These are phyloP conservation scores for Aquilaria agallochum DNA, from an alignment of 441 rosid genomes.

Conservation along the genomic window DNA sequence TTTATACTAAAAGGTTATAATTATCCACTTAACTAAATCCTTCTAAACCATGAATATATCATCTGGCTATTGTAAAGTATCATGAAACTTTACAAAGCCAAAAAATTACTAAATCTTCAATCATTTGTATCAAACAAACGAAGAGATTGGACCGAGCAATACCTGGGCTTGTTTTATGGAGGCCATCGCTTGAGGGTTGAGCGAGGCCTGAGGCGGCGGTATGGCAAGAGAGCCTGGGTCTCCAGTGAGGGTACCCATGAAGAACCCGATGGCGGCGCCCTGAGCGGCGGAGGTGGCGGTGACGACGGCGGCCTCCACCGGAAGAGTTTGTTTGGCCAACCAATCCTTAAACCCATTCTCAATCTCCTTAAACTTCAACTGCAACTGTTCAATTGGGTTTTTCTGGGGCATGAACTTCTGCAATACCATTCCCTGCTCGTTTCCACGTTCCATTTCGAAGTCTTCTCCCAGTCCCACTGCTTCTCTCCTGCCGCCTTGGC, in stretches of 20 bases:
- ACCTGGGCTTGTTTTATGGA: constrained; percentile 93
- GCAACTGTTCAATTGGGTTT: constrained; percentile 56
- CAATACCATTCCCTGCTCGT: constrained; percentile 30
- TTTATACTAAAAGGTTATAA: constrained; percentile 8
- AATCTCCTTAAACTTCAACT: constrained; percentile 51
- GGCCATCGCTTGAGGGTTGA: constrained; percentile 76
- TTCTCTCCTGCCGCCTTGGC: constrained; percentile 13
- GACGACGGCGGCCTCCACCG: constrained; percentile 79
- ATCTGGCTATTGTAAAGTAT: neutral
- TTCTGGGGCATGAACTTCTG: constrained; percentile 33
- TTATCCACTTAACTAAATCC: neutral
- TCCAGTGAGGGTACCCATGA: constrained; percentile 72
- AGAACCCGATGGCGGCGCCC: constrained; percentile 85
- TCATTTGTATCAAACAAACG: neutral
- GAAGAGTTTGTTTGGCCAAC: constrained; percentile 72
- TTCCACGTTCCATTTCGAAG: constrained; percentile 36
- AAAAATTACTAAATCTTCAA: too few species aligned
- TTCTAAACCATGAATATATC: neutral
- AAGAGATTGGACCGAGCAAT: neutral
- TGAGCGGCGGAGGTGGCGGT: constrained; percentile 66
- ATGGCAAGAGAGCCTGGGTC: constrained; percentile 52
- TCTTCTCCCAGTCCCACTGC: neutral
- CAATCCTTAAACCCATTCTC: constrained; percentile 70
- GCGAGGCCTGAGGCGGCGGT: constrained; percentile 35
- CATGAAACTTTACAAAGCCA: too few species aligned